Evolutionary conservation across 106 monocot species (phyloP), one percentile per base, ranked within the genome.

Genomic region (Posidonia australis): DNA sequence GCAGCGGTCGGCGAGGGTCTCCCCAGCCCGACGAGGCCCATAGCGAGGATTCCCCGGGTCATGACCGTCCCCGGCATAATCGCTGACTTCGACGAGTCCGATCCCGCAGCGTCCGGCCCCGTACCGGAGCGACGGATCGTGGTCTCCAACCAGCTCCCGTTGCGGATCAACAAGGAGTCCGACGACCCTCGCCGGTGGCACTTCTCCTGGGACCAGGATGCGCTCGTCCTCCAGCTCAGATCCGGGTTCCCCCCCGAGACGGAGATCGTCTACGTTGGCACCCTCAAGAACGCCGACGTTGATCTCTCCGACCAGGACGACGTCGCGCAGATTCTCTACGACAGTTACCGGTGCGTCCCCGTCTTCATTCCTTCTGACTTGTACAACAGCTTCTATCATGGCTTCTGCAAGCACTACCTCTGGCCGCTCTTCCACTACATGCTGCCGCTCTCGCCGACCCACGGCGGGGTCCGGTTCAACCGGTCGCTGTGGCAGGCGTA

Each of bases 221-320:
- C 85, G 48, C 67, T 85, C 13, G 46, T 78, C 17, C 73, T 76
- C 66, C 92, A 88, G 71, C 87, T 92, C 62, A 73, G 56, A 41
- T 56, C 84, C 53, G 88, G 88, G 20, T 78, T 92, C 26, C 85
- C 88, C 1, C 27, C 60, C 45, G 60, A 60, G 18, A 19, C 77
- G 19, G 56, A 69, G 24, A 67, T 79, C 52, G 9, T 92, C 76
- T 78, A 88, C 66, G 80, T 92, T 67, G 92, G 92, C 26, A 78
- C 74, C 41, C 72, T 87, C 3, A 72, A 23, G 27, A 32, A 24
- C 51, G 43, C 54, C 16, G 61, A 62, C 18, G 45, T 83, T 5
- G 77, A 78, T 64, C 68, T 59, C 19, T 62, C 75, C 5, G 56
- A 67, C 52, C 74, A 67, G 18, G 83, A 78, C 16, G 77, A 69